phyloP scores from a whole-genome alignment of 164 flowering plant genomes.

The Protea cynaroides region DNA sequence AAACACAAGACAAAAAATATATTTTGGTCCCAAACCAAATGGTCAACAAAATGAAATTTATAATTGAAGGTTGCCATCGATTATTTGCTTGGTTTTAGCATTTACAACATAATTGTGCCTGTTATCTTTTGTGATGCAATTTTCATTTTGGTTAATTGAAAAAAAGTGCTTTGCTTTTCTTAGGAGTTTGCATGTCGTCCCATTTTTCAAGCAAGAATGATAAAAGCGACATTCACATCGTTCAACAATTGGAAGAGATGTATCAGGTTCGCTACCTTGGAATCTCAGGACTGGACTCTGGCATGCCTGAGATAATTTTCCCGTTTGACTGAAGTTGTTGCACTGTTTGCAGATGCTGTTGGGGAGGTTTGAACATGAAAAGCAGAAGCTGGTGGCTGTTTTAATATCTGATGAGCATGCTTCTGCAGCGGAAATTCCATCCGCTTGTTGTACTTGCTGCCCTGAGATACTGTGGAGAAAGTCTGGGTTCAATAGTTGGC shows the following conservation, averaged over 20 bases:
- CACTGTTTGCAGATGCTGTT: constrained; percentile 43
- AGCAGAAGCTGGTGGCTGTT: constrained; percentile 30
- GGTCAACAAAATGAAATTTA: too few relatives aligned
- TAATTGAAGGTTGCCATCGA: too few relatives aligned
- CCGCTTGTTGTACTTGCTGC: constrained; percentile 46
- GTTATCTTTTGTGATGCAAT: background rate
- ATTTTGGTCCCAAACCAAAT: too few relatives aligned
- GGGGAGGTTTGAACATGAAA: constrained; percentile 48
- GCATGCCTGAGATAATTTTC: background rate
- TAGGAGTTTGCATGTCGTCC: constrained; percentile 68
- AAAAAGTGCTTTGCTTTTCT: background rate
- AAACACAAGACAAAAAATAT: too few relatives aligned
- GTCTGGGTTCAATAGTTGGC: constrained; percentile 43
- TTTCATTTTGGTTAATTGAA: background rate
- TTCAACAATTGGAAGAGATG: constrained; percentile 55
- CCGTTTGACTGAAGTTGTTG: background rate
- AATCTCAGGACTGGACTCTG: background rate
- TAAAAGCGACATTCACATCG: constrained; percentile 26
- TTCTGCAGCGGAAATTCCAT: constrained; percentile 9
- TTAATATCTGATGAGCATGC: constrained; percentile 12
- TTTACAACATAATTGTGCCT: background rate
- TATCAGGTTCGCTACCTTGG: constrained; percentile 36
- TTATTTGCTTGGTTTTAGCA: too few relatives aligned
- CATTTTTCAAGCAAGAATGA: constrained; percentile 29
- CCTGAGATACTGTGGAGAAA: constrained; percentile 31